Evolutionary conservation across 306 rosid species (phyloP).

Genomic region (Dryas octopetala): DNA sequence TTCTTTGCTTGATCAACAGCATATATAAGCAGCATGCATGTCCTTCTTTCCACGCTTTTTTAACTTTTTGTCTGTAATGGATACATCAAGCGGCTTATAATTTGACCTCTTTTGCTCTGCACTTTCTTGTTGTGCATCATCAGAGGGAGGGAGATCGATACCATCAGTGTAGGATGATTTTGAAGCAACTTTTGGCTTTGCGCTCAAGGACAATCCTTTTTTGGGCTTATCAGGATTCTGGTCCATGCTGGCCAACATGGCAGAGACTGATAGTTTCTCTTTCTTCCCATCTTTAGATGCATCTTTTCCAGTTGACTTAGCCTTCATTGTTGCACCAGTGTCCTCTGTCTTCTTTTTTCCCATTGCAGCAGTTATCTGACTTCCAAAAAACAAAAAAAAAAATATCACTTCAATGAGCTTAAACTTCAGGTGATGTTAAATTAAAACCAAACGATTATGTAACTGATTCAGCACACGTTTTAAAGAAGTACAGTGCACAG

Average conservation of each 20-base stretch:
- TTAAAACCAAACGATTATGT: no score
- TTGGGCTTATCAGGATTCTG: constrained; percentile 45
- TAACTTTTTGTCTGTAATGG: constrained; percentile 44
- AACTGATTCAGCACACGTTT: no score
- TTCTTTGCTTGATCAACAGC: constrained; percentile 50
- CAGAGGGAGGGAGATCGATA: constrained; percentile 69
- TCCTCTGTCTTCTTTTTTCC: constrained; percentile 31
- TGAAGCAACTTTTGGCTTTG: constrained; percentile 42
- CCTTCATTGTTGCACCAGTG: constrained; percentile 22
- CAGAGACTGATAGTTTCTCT: constrained; percentile 27
- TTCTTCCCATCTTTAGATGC: constrained; percentile 23
- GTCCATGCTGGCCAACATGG: constrained; percentile 43
- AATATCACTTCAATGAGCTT: no score
- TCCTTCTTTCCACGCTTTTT: constrained; percentile 66
- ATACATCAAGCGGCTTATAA: constrained; percentile 37
- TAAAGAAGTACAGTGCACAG: no score
- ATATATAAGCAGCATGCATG: constrained; percentile 45
- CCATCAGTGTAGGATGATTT: constrained; percentile 48
- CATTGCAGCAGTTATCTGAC: constrained; percentile 12
- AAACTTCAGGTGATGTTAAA: no score
- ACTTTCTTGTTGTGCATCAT: constrained; percentile 33
- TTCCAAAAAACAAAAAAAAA: no score
- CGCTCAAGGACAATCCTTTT: constrained; percentile 38
- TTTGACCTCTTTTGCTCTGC: constrained; percentile 33
- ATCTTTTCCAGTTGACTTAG: constrained; percentile 9